Base-by-base conservation (phyloP, 2,329 filamentous ascomycete species). In the Myotisia sp. region DNA sequence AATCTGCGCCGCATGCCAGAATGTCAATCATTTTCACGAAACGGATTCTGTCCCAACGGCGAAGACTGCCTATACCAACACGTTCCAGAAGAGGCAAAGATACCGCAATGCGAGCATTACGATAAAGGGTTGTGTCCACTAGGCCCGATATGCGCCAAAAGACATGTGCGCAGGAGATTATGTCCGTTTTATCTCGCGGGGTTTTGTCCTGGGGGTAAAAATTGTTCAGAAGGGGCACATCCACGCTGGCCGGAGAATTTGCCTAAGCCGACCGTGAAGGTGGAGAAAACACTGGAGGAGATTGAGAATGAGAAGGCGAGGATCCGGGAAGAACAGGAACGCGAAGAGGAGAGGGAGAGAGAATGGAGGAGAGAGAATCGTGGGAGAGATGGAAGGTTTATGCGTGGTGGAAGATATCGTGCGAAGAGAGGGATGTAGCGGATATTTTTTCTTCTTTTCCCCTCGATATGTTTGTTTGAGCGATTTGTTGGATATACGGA, bases 1-100 rank as follows among this genome's bases (percentile, higher is more conserved):
- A 95, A 98, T 62, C 71, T 98, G 47, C 77, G 90, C 43, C 86
- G 90, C 59, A 95, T 95, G 84, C 86, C 90, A 42, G 90, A 95
- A 63, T 98, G 90, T 63, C 92, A 92, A 52, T 92, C 93, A 60
- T 95, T 87, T 61, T 77, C 85, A 38, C 74, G 85, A 41, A 92
- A 90, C 53, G 84, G 84, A 37, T 94, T 92, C 56, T 98, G 90
- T 62, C 83, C 81, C 43, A 93, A 94, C 60, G 90, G 87, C 45
- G 87, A 95, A 58, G 90, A 98, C 61, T 98, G 90, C 52, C 67
- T 92, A 4, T 93, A 92, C 56, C 74, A 92, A 29, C 84, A 93
- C 60, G 80, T 92, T 48, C 83, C 90, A 49, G 80, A 85, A 32
- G 71, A 83, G 53, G 76, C 79, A 41, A 77, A 83, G 51, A 64